Percentiles rank a stretch among this genome's conserved stretches.
Conservation (phyloP, 805 yeast species). For the Ogataea glucozyma region DNA sequence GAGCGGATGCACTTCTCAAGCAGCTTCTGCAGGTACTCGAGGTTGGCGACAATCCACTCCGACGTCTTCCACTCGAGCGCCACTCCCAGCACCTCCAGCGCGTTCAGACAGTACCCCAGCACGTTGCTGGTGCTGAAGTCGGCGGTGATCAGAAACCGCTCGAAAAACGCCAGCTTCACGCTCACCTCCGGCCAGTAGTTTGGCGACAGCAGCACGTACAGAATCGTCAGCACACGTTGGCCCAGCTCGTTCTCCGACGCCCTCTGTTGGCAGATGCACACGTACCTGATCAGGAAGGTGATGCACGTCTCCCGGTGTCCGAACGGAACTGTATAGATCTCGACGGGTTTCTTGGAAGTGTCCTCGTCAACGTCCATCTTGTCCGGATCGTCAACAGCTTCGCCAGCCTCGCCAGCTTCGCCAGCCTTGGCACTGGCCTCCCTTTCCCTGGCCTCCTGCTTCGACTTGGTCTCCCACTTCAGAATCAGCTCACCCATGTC, state of each 20-base stretch:
- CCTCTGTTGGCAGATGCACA: constrained; percentile 82
- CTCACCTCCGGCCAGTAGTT: constrained; percentile 84
- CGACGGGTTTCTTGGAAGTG: constrained; percentile 30
- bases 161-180: constrained; percentile 86
- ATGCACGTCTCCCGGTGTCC: constrained; percentile 87
- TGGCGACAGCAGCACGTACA: constrained; percentile 70
- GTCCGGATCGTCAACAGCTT: constrained; percentile 1
- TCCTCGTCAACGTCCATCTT: constrained; percentile 6
- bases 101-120: constrained; percentile 81
- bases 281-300: constrained; percentile 82
- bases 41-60: constrained; percentile 76
- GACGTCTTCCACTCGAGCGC: constrained; percentile 76
- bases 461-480: constrained; percentile 74
- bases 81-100: constrained; percentile 83
- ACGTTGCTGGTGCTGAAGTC: constrained; percentile 71
- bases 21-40: constrained; percentile 67
- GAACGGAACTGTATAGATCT: constrained; percentile 63
- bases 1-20: constrained; percentile 80
- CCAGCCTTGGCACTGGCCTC: constrained; percentile 5
- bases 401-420: constrained; percentile 6
- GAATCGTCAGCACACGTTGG: constrained; percentile 73
- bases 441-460: constrained; percentile 25
- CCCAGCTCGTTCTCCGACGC: constrained; percentile 84
- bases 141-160: constrained; percentile 76
- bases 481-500: constrained; percentile 85